Conservation (phyloP, 306 rosid species). For the Lablab purpureus region DNA sequence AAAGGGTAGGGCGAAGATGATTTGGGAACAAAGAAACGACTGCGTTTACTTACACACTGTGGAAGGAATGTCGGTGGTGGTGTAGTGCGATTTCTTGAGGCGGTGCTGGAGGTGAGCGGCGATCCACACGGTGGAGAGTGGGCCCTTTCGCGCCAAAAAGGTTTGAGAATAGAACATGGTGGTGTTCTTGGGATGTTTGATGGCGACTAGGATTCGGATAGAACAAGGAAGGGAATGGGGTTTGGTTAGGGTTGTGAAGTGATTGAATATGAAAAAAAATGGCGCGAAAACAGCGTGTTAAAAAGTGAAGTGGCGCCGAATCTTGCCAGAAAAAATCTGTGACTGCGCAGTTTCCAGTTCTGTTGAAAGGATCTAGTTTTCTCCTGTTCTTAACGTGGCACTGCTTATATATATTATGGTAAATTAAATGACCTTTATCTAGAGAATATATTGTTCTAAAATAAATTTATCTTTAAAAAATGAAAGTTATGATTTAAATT, state of each 20-base stretch:
- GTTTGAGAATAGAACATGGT: constrained; percentile 89
- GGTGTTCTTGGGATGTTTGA: neutral
- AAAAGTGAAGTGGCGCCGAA: constrained; percentile 27
- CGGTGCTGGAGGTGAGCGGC: constrained; percentile 94
- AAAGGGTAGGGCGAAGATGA: neutral
- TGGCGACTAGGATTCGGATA: neutral
- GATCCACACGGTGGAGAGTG: constrained; percentile 87
- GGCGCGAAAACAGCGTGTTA: constrained; percentile 39
- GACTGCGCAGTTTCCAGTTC: neutral
- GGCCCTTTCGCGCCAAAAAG: constrained; percentile 84
- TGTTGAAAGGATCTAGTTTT: neutral
- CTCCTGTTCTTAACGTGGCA: too few relatives aligned
- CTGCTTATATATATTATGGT: too few relatives aligned
- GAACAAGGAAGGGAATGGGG: neutral
- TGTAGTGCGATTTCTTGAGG: constrained; percentile 81
- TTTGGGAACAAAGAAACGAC: neutral
- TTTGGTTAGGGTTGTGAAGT: neutral
- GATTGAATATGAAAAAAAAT: neutral
- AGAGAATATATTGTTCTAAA: too few relatives aligned
- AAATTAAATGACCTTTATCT: too few relatives aligned
- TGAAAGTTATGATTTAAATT: too few relatives aligned
- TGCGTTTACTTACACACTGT: constrained; percentile 68
- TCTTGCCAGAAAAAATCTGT: too few relatives aligned
- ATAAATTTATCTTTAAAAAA: too few relatives aligned
- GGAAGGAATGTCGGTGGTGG: constrained; percentile 68